A percentile compares a stretch with the other conserved stretches of the same genome.
phyloP scores from a whole-genome alignment of 176 grass and related monocot genomes.

The Triticum timopheevii region DNA sequence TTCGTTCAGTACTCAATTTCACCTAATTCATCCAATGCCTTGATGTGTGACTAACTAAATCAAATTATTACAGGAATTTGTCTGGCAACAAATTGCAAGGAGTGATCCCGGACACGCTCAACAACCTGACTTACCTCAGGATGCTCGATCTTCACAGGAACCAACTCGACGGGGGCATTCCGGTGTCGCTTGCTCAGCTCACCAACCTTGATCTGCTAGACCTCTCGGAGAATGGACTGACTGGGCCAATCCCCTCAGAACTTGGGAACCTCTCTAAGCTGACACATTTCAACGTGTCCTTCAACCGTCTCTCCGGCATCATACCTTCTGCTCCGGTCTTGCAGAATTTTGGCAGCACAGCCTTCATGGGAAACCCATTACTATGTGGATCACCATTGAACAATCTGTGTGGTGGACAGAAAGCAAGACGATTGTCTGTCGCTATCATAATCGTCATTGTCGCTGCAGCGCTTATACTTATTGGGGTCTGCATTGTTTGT shows the following conservation, averaged over 20 bases:
- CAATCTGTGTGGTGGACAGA: constrained; percentile 44
- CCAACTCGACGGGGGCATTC: constrained; percentile 59
- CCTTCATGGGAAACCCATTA: constrained; percentile 60
- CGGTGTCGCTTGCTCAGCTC: constrained; percentile 64
- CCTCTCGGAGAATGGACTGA: constrained; percentile 65
- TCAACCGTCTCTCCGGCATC: constrained; percentile 69
- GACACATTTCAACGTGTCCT: constrained; percentile 80
- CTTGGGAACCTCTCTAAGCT: constrained; percentile 64
- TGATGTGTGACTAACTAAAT: constrained; percentile 29
- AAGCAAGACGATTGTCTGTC: constrained; percentile 33
- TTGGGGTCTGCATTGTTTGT: constrained; percentile 79
- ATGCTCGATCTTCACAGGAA: constrained; percentile 76
- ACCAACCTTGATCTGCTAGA: constrained; percentile 68
- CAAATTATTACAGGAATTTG: constrained; percentile 60
- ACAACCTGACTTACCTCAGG: constrained; percentile 76
- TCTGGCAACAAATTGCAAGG: constrained; percentile 77
- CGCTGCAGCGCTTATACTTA: constrained; percentile 72
- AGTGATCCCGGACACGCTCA: constrained; percentile 61
- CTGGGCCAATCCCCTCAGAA: constrained; percentile 50
- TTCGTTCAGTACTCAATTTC: background rate
- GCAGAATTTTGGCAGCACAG: constrained; percentile 48
- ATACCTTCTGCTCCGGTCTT: constrained; percentile 63
- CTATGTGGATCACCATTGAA: constrained; percentile 78
- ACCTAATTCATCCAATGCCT: background rate
- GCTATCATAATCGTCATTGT: constrained; percentile 86